Evolutionary conservation across 2,329 filamentous ascomycete genomes (phyloP), one percentile per base, ranked within the genome.

Genomic region (Penicillium sclerotigenum): DNA sequence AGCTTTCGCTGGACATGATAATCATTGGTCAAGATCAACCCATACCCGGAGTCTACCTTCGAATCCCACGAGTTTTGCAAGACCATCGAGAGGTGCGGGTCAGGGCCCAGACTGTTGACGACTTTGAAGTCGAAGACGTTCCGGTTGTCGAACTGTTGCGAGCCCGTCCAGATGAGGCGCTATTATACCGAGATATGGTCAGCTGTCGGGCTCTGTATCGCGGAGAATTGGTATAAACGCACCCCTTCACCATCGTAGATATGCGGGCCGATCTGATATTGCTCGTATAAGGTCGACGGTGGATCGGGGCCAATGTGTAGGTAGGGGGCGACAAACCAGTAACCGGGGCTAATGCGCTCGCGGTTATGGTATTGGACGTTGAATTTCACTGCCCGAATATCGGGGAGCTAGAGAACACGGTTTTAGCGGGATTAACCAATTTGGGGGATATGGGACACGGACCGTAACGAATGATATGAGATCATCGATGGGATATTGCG

Each of bases 281-380:
- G 76, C 42, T 75, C 69, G 49, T 64, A 70, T 29, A 64, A 40
- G 13, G 60, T 67, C 9, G 60, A 63, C 11, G 63, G 58, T 8
- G 47, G 22, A 51, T 71, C 68, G 8, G 68, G 65, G 3, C 56
- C 63, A 18, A 70, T 68, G 43, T 65, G 60, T 14, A 68, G 52
- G 62, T 80, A 80, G 1, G 79, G 79, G 28, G 77, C 75, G 48
- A 80, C 71, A 60, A 80, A 80, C 62, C 79, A 76, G 66, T 80
- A 80, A 20, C 79, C 79, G 1, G 78, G 77, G 4, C 67, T 68
- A 11, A 68, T 52, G 33, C 59, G 61, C 40, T 65, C 58, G 47
- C 65, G 66, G 52, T 71, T 58, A 11, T 64, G 47, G 49, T 68
- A 62, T 10, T 63, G 48, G n/a, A 71, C 61, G 31, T 71, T 52